These are phyloP conservation scores for Fusarium agapanthi DNA, from an alignment of 2,329 filamentous ascomycete species.

Conservation along the genomic window DNA sequence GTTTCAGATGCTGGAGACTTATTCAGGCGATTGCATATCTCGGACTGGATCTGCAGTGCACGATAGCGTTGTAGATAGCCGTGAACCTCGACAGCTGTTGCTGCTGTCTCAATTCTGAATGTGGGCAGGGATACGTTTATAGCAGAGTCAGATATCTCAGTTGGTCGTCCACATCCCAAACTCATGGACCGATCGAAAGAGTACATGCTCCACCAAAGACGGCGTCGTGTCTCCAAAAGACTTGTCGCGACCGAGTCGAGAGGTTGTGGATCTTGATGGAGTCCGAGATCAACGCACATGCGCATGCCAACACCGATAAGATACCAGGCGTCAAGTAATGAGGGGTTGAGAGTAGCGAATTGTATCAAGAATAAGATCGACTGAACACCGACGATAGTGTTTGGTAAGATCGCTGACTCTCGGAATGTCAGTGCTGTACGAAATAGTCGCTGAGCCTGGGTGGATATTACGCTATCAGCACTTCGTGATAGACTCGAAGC, in stretches of 20 bases:
- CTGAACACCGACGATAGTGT: background rate
- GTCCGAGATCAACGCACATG: conserved; percentile 10
- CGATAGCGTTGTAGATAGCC: conserved; percentile 13
- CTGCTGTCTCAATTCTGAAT: background rate
- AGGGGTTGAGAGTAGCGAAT: conserved; percentile 9
- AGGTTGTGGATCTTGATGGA: conserved; percentile 1
- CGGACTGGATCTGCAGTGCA: background rate
- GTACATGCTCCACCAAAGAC: conserved; percentile 13
- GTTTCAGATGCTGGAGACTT: fast-evolving
- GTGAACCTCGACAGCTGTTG: background rate
- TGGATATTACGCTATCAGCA: conserved; percentile 9
- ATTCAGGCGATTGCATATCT: background rate
- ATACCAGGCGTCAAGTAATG: conserved; percentile 2
- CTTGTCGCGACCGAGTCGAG: background rate
- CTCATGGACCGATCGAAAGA: conserved; percentile 13
- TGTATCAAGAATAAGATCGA: background rate
- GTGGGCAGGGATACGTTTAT: conserved; percentile 1
- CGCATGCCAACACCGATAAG: conserved; percentile 8
- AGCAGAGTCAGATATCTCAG: conserved; percentile 2
- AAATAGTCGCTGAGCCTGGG: background rate
- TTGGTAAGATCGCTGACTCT: background rate
- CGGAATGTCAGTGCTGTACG: background rate
- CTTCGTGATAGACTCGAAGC: conserved; percentile 4
- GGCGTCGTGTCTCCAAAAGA: background rate
- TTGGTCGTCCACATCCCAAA: background rate